phyloP scores from a whole-genome alignment of 768 basidiomycete genomes.

The Tylopilus plumbeoviolaceoides region DNA sequence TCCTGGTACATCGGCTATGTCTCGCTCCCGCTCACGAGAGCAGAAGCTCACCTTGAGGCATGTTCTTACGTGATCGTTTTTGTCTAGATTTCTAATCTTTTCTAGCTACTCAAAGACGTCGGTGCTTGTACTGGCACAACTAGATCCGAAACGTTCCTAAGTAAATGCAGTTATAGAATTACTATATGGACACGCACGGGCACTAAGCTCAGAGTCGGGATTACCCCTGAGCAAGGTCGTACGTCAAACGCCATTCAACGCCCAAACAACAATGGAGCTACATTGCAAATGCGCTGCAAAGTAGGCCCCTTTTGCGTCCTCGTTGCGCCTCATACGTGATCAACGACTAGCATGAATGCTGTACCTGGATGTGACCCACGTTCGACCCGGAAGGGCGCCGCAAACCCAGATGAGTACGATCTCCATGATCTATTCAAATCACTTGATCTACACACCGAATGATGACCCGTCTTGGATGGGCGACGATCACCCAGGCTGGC shows the following conservation, averaged over 20 bases:
- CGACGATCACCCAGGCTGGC: not conserved
- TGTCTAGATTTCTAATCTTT: not conserved
- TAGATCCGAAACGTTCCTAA: slow-evolving; percentile 9
- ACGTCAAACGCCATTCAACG: not conserved
- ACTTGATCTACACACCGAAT: not conserved
- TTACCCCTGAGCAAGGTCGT: not conserved
- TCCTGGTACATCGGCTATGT: slow-evolving; percentile 9
- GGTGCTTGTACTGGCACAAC: not conserved
- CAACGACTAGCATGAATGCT: not conserved
- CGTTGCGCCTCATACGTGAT: not conserved
- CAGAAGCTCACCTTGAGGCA: slow-evolving; percentile 1
- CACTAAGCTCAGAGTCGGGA: not conserved
- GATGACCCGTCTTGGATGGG: not conserved
- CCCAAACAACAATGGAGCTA: not conserved
- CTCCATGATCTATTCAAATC: not conserved
- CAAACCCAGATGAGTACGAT: not conserved
- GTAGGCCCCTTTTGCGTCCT: not conserved
- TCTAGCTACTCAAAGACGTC: not conserved
- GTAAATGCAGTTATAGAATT: not conserved
- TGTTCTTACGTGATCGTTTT: slow-evolving; percentile 5
- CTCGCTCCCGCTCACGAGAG: slow-evolving; percentile 4
- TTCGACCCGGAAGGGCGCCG: not conserved
- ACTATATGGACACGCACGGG: not conserved
- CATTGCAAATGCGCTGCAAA: not conserved
- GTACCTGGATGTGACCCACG: not conserved